Evolutionary conservation across 495 filamentous ascomycete species (phyloP).

Genomic region (Aspergillus heteromorphus): DNA sequence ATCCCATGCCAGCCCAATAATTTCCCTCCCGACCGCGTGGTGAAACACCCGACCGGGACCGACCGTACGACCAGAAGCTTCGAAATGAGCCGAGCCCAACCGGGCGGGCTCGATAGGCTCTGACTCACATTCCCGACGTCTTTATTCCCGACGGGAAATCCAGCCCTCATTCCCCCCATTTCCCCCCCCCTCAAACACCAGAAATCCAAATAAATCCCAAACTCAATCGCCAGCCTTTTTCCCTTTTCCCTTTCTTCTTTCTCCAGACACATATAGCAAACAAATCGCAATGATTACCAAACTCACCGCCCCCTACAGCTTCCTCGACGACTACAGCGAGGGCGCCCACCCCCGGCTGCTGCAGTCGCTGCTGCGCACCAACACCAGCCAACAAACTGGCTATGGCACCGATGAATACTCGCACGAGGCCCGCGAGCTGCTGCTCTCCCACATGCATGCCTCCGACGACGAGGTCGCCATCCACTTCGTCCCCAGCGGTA

Average conservation of each 20-base stretch:
- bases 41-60: too few relatives aligned
- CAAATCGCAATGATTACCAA: conserved; percentile 8
- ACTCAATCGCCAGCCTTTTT: not conserved
- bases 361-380: conserved; percentile 35
- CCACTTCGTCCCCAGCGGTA: conserved; percentile 42
- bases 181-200: too few relatives aligned
- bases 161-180: not conserved
- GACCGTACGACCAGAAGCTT: not conserved
- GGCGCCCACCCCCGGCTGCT: conserved; percentile 41
- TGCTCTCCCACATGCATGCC: conserved; percentile 25
- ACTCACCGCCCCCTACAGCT: conserved; percentile 29
- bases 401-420: conserved; percentile 38
- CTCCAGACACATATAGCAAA: not conserved
- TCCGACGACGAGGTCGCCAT: conserved; percentile 36
- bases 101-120: not conserved
- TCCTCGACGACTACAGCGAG: conserved; percentile 44
- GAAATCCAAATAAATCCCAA: too few relatives aligned
- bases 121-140: not conserved
- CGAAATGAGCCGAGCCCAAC: not conserved
- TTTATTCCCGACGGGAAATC: not conserved
- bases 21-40: too few relatives aligned
- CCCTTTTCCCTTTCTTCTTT: not conserved
- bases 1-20: too few relatives aligned
- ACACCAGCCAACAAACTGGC: conserved; percentile 34
- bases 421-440: conserved; percentile 26